Base-by-base conservation (phyloP, 768 basidiomycete genomes). In the Phylloporus sp. region DNA sequence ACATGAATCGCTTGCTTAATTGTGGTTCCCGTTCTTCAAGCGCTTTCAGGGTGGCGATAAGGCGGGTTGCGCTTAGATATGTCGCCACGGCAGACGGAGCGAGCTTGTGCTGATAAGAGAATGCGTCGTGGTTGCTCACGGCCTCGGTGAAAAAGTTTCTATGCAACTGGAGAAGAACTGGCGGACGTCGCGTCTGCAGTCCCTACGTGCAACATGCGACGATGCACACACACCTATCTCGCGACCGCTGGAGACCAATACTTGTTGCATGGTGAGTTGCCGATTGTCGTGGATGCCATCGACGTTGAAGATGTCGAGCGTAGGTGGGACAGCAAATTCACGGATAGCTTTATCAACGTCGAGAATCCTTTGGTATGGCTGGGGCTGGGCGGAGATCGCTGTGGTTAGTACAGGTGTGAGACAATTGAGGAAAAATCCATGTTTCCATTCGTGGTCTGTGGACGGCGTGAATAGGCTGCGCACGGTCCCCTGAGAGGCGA, bases 41-140 rank as follows among this genome's bases (percentile, higher is more conserved):
- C 28, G 69, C 71, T 50, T 80, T 76, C 15, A 84, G 64, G 3
- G 77, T 72, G 53, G 73, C 72, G 24, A 86, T 79, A 42, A 87
- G 66, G 31, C 70, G 78, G 38, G 76, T 73, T 9, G 80, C 77
- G 21, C 78, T 71, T 18, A 78, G 71, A 63, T 81, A 86, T 11
- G 81, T 82, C 10, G 85, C 85, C 5, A 86, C 70, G 11, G 83
- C 82, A 1, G 84, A 86, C 9, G 83, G 82, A 18, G 84, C 81
- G 57, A 78, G 81, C 38, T 70, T 71, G 64, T 85, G 81, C 40
- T 71, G 69, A 38, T 84, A 69, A 48, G 80, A 77, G 56, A 84
- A 82, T 0, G 73, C 60, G 34, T 77, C 72, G 8, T 70, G 66
- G 27, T 67, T 59, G 42, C 72, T 82, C 69, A 87, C 72, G 3